A percentile compares a stretch with the other conserved stretches of the same genome.
These are phyloP conservation scores for Rhizophagus sp. DNA, from an alignment of 192 early-diverging fungal species.

Conservation along the genomic window DNA sequence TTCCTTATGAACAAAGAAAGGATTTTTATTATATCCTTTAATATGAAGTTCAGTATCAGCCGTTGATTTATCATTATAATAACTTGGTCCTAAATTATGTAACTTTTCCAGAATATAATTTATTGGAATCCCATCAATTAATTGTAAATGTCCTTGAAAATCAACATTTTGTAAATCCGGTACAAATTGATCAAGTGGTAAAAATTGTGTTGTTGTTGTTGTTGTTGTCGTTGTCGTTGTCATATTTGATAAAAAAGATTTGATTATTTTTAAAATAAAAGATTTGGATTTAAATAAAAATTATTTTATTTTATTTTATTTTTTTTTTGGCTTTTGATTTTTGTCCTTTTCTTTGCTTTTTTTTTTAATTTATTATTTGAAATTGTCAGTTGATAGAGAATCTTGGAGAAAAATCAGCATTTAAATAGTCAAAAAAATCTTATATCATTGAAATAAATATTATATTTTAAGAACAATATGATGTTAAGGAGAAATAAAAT, in stretches of 20 bases:
- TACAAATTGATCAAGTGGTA: not conserved
- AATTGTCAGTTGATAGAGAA: too few relatives aligned
- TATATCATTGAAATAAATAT: too few relatives aligned
- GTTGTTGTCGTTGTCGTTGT: not conserved
- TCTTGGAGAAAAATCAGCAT: too few relatives aligned
- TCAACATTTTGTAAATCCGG: not conserved
- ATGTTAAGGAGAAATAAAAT: too few relatives aligned
- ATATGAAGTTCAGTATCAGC: conserved; percentile 10
- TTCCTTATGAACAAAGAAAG: conserved; percentile 14
- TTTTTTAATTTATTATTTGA: not conserved
- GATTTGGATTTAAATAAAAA: too few relatives aligned
- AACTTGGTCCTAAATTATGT: not conserved
- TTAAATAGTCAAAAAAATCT: too few relatives aligned
- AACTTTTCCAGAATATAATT: not conserved
- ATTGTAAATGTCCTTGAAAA: not conserved
- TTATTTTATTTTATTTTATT: too few relatives aligned
- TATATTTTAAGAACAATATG: too few relatives aligned
- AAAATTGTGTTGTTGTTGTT: not conserved
- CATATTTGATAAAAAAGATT: not conserved
- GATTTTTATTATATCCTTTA: not conserved
- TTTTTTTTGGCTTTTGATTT: not conserved
- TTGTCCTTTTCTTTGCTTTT: not conserved
- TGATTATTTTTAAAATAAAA: too few relatives aligned
- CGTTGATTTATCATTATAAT: not conserved
- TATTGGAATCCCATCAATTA: not conserved